Evolutionary conservation across 441 rosid genomes (phyloP), one percentile per base, ranked within the genome.

Genomic region (Mallotus repandus): DNA sequence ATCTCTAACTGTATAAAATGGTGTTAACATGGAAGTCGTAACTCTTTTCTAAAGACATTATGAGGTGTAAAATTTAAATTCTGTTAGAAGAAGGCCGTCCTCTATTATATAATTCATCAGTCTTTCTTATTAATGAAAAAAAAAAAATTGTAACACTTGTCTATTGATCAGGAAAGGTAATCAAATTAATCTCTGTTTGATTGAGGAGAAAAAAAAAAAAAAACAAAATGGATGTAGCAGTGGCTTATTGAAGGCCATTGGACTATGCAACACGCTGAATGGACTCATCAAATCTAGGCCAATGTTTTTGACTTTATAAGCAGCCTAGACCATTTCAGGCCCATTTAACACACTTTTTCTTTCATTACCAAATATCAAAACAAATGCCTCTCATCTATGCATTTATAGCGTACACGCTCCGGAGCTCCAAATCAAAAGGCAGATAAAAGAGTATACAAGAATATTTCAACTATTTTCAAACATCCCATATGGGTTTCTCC

Each of bases 401-500:
- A 41, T 57, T n/a, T 38, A 38, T 38, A 6, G 41, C 41, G 43
- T 58, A 70, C n/a, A 38, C 16, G 53, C 15, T 41, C 25, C 35
- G 57, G 43, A 38, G 9, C 18, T 60, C 13, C 19, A 63, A 7
- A 45, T 9, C 4, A 10, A 56, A 19, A 21, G 3, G 32, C 9
- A 7, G 14, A 19, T 21, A 56, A 9, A 56, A 21, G 58, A 16
- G 41, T 38, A n/a, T 18, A 54, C 58, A 5, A 0, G 10, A 19
- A n/a, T 4, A 16, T n/a, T 16, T 54, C 58, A 16, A 54, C 18
- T 6, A n/a, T 7, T n/a, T 0, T 85, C 81, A 86, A 68, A 84
- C 83, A 67, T 88, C 92, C 91, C 95, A 90, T 13, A 80, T 77
- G 25, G 81, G 78, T 71, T 90, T 86, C 32, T 87, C 91, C 77